A percentile compares a stretch with the other conserved stretches of the same genome.
Conservation (phyloP, 306 rosid genomes). For the Rosa rugosa region DNA sequence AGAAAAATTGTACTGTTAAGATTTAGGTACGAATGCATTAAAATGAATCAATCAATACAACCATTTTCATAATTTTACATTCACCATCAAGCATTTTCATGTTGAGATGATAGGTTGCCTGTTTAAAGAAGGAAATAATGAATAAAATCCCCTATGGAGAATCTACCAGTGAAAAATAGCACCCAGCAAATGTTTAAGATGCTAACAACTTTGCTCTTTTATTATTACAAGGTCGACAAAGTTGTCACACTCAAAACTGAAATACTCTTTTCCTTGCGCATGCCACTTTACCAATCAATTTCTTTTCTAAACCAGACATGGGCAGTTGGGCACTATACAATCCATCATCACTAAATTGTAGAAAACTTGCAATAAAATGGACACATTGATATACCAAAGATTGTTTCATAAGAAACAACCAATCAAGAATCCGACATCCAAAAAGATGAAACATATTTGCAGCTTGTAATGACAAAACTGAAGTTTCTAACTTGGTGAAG, state of each 20-base stretch:
- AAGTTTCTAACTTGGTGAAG: too few species aligned
- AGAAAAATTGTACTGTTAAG: not conserved
- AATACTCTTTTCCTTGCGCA: not conserved
- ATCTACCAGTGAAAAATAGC: not conserved
- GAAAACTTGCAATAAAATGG: not conserved
- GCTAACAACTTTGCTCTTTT: not conserved
- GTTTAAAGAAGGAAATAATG: not conserved
- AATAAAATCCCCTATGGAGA: not conserved
- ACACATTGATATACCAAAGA: not conserved
- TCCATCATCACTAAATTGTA: not conserved
- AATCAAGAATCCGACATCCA: not conserved
- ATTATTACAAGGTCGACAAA: not conserved
- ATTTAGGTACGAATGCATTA: not conserved
- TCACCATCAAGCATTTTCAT: not conserved
- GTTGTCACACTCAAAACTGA: not conserved
- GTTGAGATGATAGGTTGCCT: not conserved
- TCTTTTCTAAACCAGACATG: too few species aligned
- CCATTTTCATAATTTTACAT: not conserved
- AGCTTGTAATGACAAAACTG: not conserved
- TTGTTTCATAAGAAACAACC: too few species aligned
- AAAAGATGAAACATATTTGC: too few species aligned
- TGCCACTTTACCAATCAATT: not conserved
- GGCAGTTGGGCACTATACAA: not conserved
- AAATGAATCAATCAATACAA: not conserved
- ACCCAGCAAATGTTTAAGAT: not conserved